Conservation (phyloP, 257 asterid species). For the Haberlea rhodopensis region DNA sequence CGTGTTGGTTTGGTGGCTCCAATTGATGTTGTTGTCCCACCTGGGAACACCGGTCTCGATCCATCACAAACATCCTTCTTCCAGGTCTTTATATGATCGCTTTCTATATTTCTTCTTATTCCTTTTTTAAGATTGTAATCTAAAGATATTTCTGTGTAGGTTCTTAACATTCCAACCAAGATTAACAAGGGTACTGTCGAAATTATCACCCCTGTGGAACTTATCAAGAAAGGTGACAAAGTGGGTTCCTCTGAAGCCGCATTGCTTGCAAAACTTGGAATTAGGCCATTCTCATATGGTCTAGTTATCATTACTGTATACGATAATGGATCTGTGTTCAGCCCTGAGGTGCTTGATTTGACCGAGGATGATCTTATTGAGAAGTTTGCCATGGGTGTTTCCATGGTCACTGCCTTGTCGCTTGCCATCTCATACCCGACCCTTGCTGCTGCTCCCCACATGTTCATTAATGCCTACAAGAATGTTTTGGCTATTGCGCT, state of each 20-base stretch:
- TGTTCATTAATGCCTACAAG: constrained; percentile 82
- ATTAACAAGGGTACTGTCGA: constrained; percentile 99
- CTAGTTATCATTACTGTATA: constrained; percentile 63
- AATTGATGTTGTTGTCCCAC: constrained; percentile 86
- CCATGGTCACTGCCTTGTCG: constrained; percentile 66
- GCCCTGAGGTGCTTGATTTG: constrained; percentile 81
- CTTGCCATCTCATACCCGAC: constrained; percentile 83
- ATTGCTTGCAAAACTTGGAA: constrained; percentile 82
- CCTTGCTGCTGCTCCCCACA: constrained; percentile 87
- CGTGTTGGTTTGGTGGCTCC: constrained; percentile 97
- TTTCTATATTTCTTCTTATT: too few species aligned
- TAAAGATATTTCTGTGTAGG: constrained; percentile 33
- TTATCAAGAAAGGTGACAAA: constrained; percentile 92
- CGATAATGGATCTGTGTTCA: constrained; percentile 86
- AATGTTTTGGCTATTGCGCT: constrained; percentile 69
- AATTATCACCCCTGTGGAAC: constrained; percentile 94
- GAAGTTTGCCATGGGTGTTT: constrained; percentile 77
- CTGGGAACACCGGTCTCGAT: constrained; percentile 95
- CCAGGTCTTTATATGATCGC: constrained; percentile 46
- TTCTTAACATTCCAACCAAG: constrained; percentile 91
- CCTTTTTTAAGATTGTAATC: background rate
- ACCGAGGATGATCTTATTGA: constrained; percentile 79
- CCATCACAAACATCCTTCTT: constrained; percentile 96
- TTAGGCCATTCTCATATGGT: constrained; percentile 92
- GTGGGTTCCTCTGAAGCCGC: constrained; percentile 99